A percentile compares a stretch with the other conserved stretches of the same genome.
Conservation (phyloP, 1,139 yeast species). For the Debaryomyces sp. region DNA sequence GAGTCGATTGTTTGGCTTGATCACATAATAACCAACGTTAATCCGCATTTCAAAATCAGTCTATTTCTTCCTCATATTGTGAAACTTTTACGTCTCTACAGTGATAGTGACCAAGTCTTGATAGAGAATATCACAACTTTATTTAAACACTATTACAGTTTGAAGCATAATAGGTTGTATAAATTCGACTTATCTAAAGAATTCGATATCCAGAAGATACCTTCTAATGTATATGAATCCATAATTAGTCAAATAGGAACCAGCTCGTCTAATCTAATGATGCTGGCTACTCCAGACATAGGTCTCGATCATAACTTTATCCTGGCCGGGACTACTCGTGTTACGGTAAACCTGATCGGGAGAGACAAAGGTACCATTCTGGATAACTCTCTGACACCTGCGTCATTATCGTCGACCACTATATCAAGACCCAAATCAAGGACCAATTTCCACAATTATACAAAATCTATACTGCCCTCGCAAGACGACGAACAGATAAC, state of each 20-base stretch:
- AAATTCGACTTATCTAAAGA: slow-evolving; percentile 54
- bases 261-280: not conserved
- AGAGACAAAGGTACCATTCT: not conserved
- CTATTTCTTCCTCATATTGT: slow-evolving; percentile 31
- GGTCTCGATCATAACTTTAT: slow-evolving; percentile 6
- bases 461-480: not conserved
- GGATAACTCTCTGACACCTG: not conserved
- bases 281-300: not conserved
- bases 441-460: slow-evolving; percentile 6
- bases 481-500: not conserved
- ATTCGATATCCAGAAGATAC: slow-evolving; percentile 43
- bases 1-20: slow-evolving; percentile 43
- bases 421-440: slow-evolving; percentile 3
- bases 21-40: slow-evolving; percentile 33
- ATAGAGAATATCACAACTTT: slow-evolving; percentile 22
- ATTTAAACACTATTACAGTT: slow-evolving; percentile 30
- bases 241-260: slow-evolving; percentile 35
- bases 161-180: slow-evolving; percentile 29
- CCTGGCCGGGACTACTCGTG: slow-evolving; percentile 11
- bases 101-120: slow-evolving; percentile 15
- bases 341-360: slow-evolving; percentile 8
- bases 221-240: slow-evolving; percentile 25
- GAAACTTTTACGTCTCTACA: slow-evolving; percentile 12
- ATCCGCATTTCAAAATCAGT: slow-evolving; percentile 35
- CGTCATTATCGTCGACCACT: not conserved